Evolutionary conservation across 352 stramenopile species (phyloP), one percentile per base, ranked within the genome.

Genomic region (Thalassiosira ordinaria): DNA sequence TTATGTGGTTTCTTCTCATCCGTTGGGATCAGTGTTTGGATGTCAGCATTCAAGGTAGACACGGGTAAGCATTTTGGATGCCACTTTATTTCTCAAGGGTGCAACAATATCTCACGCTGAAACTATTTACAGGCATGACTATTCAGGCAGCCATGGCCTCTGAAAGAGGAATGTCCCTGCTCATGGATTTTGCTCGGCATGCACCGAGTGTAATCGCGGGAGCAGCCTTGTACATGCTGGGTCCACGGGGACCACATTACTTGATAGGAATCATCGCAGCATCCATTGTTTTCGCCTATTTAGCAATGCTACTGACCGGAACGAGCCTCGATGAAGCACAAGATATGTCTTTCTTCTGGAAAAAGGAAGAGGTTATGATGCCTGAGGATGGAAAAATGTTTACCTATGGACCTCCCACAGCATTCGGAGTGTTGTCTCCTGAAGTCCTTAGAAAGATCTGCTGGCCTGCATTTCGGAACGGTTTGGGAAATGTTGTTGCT

Each of bases 1-100:
- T 41, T 93, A 8, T 88, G 77, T 62, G 88, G 88, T 22, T 93
- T 93, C 62, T 93, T 93, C 66, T 87, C 85, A 1, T 80, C 80
- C 5, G 84, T 93, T 20, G 88, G 85, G 11, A 69, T 91, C 26
- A 76, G 86, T 29, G 26, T 88, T 52, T 93, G 88, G 88, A 76
- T 80, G n/a, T 68, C 84, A 20, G 78, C 80, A n/a, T 89, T 93
- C 62, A 78, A 78, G 11, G 80, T 92, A 2, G 85, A 92, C 65
- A 89, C 84, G n/a, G n/a, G n/a, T n/a, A n/a, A n/a, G n/a, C n/a
- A n/a, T n/a, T n/a, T n/a, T n/a, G n/a, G n/a, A n/a, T n/a, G n/a
- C n/a, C n/a, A n/a, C n/a, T n/a, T n/a, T n/a, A n/a, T n/a, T n/a
- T n/a, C n/a, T n/a, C n/a, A n/a, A n/a, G n/a, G n/a, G n/a, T n/a